Percentiles rank a stretch among this genome's conserved stretches.
These are phyloP conservation scores for Macrolepiota dolichaula DNA, from an alignment of 768 basidiomycete species.

Conservation along the genomic window DNA sequence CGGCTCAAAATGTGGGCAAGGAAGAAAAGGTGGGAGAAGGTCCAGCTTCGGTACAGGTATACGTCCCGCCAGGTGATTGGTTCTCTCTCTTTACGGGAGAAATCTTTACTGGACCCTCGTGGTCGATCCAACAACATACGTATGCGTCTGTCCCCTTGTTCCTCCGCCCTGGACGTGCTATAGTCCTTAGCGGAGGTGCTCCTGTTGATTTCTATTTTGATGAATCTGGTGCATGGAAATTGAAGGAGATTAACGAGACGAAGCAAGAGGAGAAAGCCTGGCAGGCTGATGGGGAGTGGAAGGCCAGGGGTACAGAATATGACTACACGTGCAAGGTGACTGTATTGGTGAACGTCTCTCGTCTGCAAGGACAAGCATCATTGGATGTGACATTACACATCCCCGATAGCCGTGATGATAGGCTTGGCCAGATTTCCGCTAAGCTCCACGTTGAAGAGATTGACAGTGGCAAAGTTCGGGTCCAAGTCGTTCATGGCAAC, in stretches of 20 bases:
- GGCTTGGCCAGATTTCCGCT: not conserved
- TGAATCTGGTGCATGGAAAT: not conserved
- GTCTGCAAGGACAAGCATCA: not conserved
- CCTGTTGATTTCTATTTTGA: not conserved
- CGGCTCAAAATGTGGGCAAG: not conserved
- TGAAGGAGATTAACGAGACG: not conserved
- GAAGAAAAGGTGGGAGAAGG: not conserved
- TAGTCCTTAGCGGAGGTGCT: conserved; percentile 16
- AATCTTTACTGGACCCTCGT: conserved; percentile 24
- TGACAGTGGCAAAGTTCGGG: not conserved
- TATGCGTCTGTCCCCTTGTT: conserved; percentile 27
- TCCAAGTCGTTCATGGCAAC: not conserved
- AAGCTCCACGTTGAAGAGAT: not conserved
- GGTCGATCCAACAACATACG: conserved; percentile 23
- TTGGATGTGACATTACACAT: not conserved
- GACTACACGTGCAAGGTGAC: conserved; percentile 1
- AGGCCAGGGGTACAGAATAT: not conserved
- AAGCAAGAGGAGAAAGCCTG: not conserved
- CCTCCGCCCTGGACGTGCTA: conserved; percentile 24
- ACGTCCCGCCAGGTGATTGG: conserved; percentile 29
- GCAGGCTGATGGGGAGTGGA: conserved; percentile 3
- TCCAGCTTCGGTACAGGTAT: conserved; percentile 20
- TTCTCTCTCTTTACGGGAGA: conserved; percentile 26
- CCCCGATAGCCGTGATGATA: conserved; percentile 4
- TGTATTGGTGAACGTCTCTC: conserved; percentile 3